Percentiles rank a stretch among this genome's conserved stretches.
These are phyloP conservation scores for Hordeum vulgare DNA, from an alignment of 176 grass and related monocot genomes.

Conservation along the genomic window DNA sequence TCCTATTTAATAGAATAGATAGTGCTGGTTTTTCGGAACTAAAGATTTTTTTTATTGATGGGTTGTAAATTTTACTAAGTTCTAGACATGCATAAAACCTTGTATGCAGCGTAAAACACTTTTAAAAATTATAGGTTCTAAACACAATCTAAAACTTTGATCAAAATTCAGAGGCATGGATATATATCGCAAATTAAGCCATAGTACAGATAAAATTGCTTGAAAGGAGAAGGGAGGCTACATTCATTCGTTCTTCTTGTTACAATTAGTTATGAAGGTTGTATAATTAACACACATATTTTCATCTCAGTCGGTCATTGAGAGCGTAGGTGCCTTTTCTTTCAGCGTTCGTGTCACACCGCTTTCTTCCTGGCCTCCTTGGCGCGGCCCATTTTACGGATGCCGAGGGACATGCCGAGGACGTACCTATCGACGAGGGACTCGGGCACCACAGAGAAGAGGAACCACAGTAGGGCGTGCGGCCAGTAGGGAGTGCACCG, in stretches of 20 bases:
- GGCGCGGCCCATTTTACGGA: slow-evolving; percentile 29
- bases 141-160: no score
- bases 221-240: background rate
- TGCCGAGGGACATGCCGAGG: slow-evolving; percentile 21
- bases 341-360: background rate
- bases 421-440: slow-evolving; percentile 19
- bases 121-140: no score
- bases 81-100: no score
- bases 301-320: background rate
- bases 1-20: no score
- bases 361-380: slow-evolving; percentile 33
- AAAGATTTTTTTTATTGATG: no score
- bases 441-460: slow-evolving; percentile 36
- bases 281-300: background rate
- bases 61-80: no score
- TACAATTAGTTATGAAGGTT: background rate
- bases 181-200: background rate
- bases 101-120: no score
- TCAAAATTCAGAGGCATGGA: no score
- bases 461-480: slow-evolving; percentile 52
- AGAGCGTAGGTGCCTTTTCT: background rate
- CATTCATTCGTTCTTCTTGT: background rate
- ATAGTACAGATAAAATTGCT: background rate
- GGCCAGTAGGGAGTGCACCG: slow-evolving; percentile 71
- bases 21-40: no score